Conservation (phyloP, 192 early-diverging fungal genomes). For the Coemansia sp. region DNA sequence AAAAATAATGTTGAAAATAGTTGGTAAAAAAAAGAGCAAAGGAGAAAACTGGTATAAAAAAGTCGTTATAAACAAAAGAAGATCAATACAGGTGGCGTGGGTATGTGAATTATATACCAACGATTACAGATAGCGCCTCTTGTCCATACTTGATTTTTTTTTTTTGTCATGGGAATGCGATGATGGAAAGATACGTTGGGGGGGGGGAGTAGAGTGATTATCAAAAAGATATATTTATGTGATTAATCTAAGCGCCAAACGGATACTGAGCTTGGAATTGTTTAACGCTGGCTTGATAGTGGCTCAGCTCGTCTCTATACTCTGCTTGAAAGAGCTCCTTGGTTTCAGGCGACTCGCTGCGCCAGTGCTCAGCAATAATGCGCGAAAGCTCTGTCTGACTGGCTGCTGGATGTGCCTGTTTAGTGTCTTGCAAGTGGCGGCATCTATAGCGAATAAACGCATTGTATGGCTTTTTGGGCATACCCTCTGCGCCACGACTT, state of each 20-base stretch:
- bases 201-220: not conserved
- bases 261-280: not conserved
- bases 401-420: slow-evolving; percentile 14
- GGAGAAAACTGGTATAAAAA: no score
- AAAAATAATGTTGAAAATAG: not conserved
- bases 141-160: not conserved
- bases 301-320: slow-evolving; percentile 20
- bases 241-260: not conserved
- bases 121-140: not conserved
- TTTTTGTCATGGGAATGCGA: not conserved
- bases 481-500: not conserved
- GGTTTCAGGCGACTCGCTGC: slow-evolving; percentile 18
- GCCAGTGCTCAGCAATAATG: slow-evolving; percentile 35
- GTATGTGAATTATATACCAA: no score
- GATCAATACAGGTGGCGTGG: not conserved
- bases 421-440: slow-evolving; percentile 15
- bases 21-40: not conserved
- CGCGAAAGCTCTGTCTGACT: slow-evolving; percentile 31
- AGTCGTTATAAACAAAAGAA: no score
- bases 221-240: not conserved
- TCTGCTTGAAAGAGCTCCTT: slow-evolving; percentile 20
- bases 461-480: slow-evolving; percentile 26
- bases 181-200: not conserved
- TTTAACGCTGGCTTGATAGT: slow-evolving; percentile 22
- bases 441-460: slow-evolving; percentile 42